Evolutionary conservation across 2,329 filamentous ascomycete genomes (phyloP), one percentile per base, ranked within the genome.

Genomic region (Ceratocystis lukuohia): DNA sequence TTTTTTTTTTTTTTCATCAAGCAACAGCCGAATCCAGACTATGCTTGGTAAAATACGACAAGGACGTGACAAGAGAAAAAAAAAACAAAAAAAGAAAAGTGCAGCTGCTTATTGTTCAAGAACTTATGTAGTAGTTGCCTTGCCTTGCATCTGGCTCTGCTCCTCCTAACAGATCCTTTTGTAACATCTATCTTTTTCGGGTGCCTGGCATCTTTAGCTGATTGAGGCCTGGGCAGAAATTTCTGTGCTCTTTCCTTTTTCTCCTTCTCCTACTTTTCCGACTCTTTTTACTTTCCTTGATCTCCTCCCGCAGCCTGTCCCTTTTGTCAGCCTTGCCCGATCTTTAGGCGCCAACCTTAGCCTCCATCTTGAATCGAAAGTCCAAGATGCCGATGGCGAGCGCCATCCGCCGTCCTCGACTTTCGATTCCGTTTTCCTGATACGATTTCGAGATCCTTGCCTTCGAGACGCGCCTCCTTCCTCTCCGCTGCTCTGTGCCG

Each of bases 321-420:
- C 37, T 41, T 41, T 41, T 41, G 17, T 46, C 41, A 20, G 44
- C n/a, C 56, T 37, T 33, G 28, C 56, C 37, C 20, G 8, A 25
- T 30, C 20, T 61, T 20, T 10, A 33, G 56, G 25, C 46, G 20
- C 25, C 63, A 17, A 41, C 5, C 48, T 41, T 30, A 63, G 48
- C 37, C 63, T 45, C 20, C 63, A 20, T 65, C 63, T 65, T 65
- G 63, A 37, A 57, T 65, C 50, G 59, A 46, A 41, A 22, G 20
- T 62, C 66, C 66, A 65, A 65, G 62, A 67, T 67, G 66, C 65
- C 61, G 53, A 64, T 67, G 66, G 66, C 62, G 66, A 67, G 66
- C 66, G 66, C 48, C 66, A 67, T 65, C 37, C 57, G 56, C 66
- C 62, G 66, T 50, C 66, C 61, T 67, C 62, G 65, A 63, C 48